Percentiles rank a stretch among this genome's conserved stretches.
Evolutionary conservation across 179 eudicot species (phyloP).

Genomic region (Carnegiea gigantea): DNA sequence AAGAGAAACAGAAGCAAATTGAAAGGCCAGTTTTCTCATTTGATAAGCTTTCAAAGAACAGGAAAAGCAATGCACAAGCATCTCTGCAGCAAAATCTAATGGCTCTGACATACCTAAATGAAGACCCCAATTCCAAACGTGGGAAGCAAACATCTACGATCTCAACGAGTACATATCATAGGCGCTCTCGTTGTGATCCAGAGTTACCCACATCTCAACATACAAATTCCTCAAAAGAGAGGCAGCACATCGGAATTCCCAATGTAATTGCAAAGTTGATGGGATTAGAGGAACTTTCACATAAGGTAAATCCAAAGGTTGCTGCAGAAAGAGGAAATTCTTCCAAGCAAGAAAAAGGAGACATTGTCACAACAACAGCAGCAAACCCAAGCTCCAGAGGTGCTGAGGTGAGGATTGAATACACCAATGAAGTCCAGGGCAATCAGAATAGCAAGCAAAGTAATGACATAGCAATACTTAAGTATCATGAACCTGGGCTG

Average conservation of each 20-base stretch:
- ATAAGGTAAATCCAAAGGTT: slow-evolving; percentile 28
- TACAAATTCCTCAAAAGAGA: slow-evolving; percentile 31
- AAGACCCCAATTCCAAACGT: slow-evolving; percentile 14
- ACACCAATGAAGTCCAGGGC: slow-evolving; percentile 24
- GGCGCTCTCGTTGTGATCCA: slow-evolving; percentile 37
- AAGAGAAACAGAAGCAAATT: slow-evolving; percentile 44
- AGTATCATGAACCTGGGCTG: slow-evolving; percentile 12
- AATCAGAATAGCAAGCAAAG: slow-evolving; percentile 20
- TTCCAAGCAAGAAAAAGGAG: slow-evolving; percentile 34
- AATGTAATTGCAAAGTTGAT: slow-evolving; percentile 89
- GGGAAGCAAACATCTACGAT: slow-evolving; percentile 28
- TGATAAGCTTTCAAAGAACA: slow-evolving; percentile 55
- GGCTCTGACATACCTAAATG: slow-evolving; percentile 21
- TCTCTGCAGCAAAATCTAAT: slow-evolving; percentile 17
- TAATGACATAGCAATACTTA: slow-evolving; percentile 23
- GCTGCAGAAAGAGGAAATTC: slow-evolving; percentile 25
- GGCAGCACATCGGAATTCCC: slow-evolving; percentile 48
- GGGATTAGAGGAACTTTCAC: slow-evolving; percentile 85
- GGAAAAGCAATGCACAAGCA: slow-evolving; percentile 23
- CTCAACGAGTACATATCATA: slow-evolving; percentile 15
- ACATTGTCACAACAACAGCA: slow-evolving; percentile 21
- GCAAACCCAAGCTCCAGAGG: slow-evolving; percentile 26
- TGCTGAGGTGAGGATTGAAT: slow-evolving; percentile 20
- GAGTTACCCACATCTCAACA: slow-evolving; percentile 27
- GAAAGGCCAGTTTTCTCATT: slow-evolving; percentile 80